Conservation (phyloP, 441 rosid species). For the Arabidopsis hybrid region DNA sequence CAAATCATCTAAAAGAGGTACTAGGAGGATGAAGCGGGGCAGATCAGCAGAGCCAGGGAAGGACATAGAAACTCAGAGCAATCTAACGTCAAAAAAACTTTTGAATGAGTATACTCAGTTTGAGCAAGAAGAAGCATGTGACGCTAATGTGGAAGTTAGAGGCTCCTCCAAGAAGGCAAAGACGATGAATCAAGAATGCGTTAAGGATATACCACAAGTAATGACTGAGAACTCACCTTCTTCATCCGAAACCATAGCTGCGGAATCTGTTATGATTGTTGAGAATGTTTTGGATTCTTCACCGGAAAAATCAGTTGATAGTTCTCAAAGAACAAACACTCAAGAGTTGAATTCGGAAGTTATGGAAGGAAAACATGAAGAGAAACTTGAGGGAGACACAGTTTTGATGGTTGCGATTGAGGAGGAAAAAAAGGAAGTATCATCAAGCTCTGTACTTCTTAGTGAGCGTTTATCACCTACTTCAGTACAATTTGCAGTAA, state of each 20-base stretch:
- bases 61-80: slow-evolving; percentile 3
- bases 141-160: background rate
- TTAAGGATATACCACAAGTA: background rate
- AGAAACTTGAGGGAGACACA: background rate
- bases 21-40: slow-evolving; percentile 22
- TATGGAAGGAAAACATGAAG: slow-evolving; percentile 7
- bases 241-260: slow-evolving; percentile 7
- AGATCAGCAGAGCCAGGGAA: slow-evolving; percentile 23
- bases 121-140: slow-evolving; percentile 39
- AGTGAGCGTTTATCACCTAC: no score
- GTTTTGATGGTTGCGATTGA: background rate
- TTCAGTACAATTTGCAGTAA: no score
- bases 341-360: slow-evolving; percentile 9
- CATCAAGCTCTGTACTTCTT: no score
- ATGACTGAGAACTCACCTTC: slow-evolving; percentile 17
- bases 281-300: slow-evolving; percentile 15
- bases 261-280: background rate
- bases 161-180: slow-evolving; percentile 29
- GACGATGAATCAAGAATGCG: background rate
- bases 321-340: background rate
- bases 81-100: background rate
- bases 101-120: slow-evolving; percentile 29
- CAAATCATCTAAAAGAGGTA: no score
- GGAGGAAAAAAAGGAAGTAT: no score
- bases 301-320: background rate